Percentiles rank a stretch among this genome's conserved stretches.
Evolutionary conservation across 345 rosid species (phyloP).

Genomic region (Mercurialis annua): DNA sequence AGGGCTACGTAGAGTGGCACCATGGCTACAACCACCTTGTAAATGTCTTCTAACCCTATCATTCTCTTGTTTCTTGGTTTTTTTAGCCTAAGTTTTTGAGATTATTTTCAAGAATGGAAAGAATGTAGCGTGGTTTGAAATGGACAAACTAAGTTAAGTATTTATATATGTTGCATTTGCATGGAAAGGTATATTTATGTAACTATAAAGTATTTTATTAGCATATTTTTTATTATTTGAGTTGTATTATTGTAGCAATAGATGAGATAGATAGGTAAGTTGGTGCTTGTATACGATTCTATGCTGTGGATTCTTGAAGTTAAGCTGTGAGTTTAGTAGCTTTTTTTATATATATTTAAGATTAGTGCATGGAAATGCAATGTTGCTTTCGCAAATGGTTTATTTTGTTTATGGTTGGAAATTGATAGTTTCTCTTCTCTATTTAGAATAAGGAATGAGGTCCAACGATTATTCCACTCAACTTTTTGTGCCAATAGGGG

Average conservation of each 20-base stretch:
- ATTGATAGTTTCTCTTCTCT: neutral
- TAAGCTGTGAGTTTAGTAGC: neutral
- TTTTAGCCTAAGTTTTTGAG: too few relatives aligned
- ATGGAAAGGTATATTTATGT: too few relatives aligned
- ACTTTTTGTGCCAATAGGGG: slow-evolving; percentile 10
- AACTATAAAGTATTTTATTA: neutral
- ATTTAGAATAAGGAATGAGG: slow-evolving; percentile 22
- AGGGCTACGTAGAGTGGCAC: slow-evolving; percentile 78
- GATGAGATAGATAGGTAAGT: neutral
- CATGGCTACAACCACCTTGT: slow-evolving; percentile 76
- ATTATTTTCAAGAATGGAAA: neutral
- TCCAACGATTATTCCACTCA: slow-evolving; percentile 25
- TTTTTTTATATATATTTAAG: neutral
- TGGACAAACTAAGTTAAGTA: neutral
- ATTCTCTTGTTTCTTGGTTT: slow-evolving; percentile 25
- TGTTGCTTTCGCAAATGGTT: slow-evolving; percentile 18
- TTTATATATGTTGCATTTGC: slow-evolving; percentile 9
- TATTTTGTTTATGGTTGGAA: slow-evolving; percentile 6
- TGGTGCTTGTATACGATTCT: slow-evolving; percentile 8
- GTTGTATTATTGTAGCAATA: neutral
- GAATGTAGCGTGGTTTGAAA: neutral
- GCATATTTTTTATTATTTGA: neutral
- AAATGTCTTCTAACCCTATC: slow-evolving; percentile 74
- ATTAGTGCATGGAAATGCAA: slow-evolving; percentile 13
- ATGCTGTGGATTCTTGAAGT: slow-evolving; percentile 14